Percentiles rank a stretch among this genome's conserved stretches.
phyloP scores from a whole-genome alignment of 1,139 yeast genomes.

The Suhomyces yuchorum region DNA sequence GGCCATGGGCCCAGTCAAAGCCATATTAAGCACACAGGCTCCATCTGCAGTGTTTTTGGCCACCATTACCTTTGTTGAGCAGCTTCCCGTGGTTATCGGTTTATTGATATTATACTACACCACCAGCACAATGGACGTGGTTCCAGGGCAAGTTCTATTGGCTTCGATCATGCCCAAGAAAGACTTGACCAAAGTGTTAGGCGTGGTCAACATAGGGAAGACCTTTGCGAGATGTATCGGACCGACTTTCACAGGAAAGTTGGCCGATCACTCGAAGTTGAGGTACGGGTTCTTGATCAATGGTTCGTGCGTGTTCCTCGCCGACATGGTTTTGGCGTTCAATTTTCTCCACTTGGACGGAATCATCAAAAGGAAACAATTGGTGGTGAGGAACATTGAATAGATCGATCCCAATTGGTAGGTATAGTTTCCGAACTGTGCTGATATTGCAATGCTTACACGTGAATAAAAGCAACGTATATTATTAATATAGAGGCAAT shows the following conservation, averaged over 20 bases:
- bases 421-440: background rate
- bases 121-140: conserved; percentile 83
- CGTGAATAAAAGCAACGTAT: background rate
- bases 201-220: conserved; percentile 81
- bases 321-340: conserved; percentile 46
- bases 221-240: conserved; percentile 84
- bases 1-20: conserved; percentile 72
- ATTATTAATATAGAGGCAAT: background rate
- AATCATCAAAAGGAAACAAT: conserved; percentile 34
- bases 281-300: conserved; percentile 64
- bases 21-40: conserved; percentile 73
- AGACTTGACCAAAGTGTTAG: conserved; percentile 78
- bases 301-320: conserved; percentile 53
- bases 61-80: conserved; percentile 27
- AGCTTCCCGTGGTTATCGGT: conserved; percentile 40
- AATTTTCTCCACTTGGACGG: conserved; percentile 44
- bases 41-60: conserved; percentile 72
- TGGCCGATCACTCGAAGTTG: conserved; percentile 57
- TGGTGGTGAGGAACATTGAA: conserved; percentile 6
- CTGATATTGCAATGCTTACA: background rate
- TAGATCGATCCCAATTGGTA: background rate
- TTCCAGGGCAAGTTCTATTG: conserved; percentile 79
- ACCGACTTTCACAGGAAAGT: conserved; percentile 73
- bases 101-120: conserved; percentile 57
- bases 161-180: conserved; percentile 63